These are phyloP conservation scores for Rubia occidens DNA, from an alignment of 305 asterid species.

Conservation along the genomic window DNA sequence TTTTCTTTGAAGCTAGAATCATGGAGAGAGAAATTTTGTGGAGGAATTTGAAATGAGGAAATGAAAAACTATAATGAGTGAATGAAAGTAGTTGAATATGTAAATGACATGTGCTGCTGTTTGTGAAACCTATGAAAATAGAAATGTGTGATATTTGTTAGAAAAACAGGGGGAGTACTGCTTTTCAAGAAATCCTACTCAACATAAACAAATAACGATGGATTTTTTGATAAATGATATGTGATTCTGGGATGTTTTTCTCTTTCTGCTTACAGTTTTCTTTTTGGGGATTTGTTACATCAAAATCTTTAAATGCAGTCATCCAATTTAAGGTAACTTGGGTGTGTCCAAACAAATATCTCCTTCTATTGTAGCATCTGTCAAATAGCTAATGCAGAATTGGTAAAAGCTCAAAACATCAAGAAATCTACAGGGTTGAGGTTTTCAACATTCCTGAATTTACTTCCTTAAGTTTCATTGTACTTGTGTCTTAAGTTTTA, in stretches of 20 bases:
- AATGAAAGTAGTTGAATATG: background rate
- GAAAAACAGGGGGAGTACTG: background rate
- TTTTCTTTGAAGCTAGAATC: background rate
- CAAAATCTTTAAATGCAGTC: background rate
- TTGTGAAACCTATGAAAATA: background rate
- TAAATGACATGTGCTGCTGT: background rate
- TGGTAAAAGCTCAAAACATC: too few relatives aligned
- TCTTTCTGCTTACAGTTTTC: background rate
- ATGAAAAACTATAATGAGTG: background rate
- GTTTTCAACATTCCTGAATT: background rate
- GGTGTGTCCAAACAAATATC: background rate
- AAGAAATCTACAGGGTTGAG: too few relatives aligned
- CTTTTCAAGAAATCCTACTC: too few relatives aligned
- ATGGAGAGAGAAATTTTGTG: background rate
- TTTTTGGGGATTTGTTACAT: background rate
- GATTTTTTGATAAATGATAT: background rate
- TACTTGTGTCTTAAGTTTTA: background rate
- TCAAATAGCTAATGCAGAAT: background rate
- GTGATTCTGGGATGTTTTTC: background rate
- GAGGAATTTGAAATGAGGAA: background rate
- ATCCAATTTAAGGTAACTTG: background rate
- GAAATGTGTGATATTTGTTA: background rate
- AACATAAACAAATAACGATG: too few relatives aligned
- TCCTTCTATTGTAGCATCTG: background rate
- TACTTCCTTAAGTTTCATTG: background rate